Percentiles rank a stretch among this genome's conserved stretches.
phyloP scores from a whole-genome alignment of 176 grass and related monocot species.

The Triticum timopheevii region DNA sequence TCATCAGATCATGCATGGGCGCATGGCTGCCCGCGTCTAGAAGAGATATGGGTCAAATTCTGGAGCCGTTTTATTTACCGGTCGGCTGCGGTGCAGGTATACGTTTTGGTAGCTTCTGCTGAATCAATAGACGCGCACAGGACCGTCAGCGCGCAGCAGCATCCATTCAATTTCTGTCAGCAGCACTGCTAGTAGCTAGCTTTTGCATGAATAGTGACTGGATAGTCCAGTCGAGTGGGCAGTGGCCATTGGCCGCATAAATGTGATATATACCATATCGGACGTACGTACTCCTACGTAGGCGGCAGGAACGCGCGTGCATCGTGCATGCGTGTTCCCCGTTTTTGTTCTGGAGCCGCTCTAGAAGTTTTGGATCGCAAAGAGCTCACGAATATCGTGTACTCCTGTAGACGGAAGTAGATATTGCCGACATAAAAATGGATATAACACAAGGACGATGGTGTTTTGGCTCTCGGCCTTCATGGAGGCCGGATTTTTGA shows the following conservation, averaged over 20 bases:
- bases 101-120: not conserved
- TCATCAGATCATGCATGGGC: not conserved
- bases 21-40: not conserved
- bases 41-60: not conserved
- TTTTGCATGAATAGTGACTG: not conserved
- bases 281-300: no score
- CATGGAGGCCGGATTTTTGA: no score
- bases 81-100: not conserved
- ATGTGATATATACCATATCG: not conserved
- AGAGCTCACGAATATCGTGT: not conserved
- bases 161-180: not conserved
- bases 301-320: not conserved
- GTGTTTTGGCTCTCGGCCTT: no score
- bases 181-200: not conserved
- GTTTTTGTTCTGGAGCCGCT: not conserved
- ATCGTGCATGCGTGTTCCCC: not conserved
- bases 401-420: no score
- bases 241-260: not conserved
- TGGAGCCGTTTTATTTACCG: slow-evolving; percentile 5
- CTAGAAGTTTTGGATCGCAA: not conserved
- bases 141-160: not conserved
- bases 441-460: no score
- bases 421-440: no score
- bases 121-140: slow-evolving; percentile 1
- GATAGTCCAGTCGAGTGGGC: not conserved